A percentile compares a stretch with the other conserved stretches of the same genome.
These are phyloP conservation scores for Tricholomella constricta DNA, from an alignment of 768 basidiomycete genomes.

Conservation along the genomic window DNA sequence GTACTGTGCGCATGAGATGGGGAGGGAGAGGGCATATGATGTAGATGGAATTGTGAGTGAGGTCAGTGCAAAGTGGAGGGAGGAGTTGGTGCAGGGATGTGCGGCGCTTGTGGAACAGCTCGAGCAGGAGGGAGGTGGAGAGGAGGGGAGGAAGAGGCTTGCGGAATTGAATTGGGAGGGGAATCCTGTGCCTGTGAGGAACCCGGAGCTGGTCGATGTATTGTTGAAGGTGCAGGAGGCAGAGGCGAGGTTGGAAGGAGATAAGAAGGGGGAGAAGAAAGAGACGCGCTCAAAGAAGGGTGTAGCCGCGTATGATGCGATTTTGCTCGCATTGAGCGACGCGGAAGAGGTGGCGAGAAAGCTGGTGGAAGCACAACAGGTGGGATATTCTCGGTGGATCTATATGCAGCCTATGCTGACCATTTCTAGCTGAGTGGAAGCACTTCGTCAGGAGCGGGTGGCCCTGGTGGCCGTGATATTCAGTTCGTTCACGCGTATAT, in stretches of 20 bases:
- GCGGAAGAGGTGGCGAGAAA: conserved; percentile 85
- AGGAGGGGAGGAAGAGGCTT: conserved; percentile 54
- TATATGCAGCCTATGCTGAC: conserved; percentile 4
- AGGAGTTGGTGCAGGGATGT: conserved; percentile 64
- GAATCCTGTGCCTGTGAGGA: conserved; percentile 80
- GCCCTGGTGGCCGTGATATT: conserved; percentile 64
- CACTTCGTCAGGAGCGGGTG: conserved; percentile 27
- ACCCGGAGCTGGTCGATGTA: conserved; percentile 89
- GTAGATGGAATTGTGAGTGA: conserved; percentile 73
- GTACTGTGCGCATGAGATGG: conserved; percentile 89
- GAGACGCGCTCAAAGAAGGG: conserved; percentile 61
- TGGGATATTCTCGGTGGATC: conserved; percentile 25
- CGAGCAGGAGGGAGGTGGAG: conserved; percentile 41
- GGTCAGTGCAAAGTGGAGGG: conserved; percentile 55
- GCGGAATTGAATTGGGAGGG: conserved; percentile 76
- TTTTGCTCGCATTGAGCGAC: conserved; percentile 83
- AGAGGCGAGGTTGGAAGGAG: conserved; percentile 57
- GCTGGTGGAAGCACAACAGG: conserved; percentile 84
- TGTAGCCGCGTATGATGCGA: conserved; percentile 86
- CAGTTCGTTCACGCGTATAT: conserved; percentile 87
- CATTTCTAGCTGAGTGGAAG: conserved; percentile 40
- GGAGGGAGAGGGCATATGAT: conserved; percentile 77
- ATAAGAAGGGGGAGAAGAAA: conserved; percentile 26
- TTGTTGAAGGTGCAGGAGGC: conserved; percentile 82
- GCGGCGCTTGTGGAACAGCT: conserved; percentile 56